Evolutionary conservation across 495 filamentous ascomycete genomes (phyloP).

Genomic region (Viridothelium virens): DNA sequence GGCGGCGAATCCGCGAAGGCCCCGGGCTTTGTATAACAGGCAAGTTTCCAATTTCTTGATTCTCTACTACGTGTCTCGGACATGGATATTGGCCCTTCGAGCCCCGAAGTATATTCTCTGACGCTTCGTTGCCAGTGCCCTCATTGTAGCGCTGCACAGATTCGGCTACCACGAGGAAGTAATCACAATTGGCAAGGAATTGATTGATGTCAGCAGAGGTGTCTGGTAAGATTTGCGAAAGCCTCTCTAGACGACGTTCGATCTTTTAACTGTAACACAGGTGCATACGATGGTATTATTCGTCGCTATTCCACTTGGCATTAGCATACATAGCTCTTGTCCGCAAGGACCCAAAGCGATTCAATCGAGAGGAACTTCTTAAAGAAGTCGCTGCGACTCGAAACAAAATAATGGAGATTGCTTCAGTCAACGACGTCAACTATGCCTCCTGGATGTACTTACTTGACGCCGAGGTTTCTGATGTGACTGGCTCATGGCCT

Average conservation of each 20-base stretch:
- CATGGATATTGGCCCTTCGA: neutral
- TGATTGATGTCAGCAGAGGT: constrained; percentile 49
- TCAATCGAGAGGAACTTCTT: constrained; percentile 48
- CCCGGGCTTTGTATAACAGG: constrained; percentile 61
- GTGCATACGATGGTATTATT: constrained; percentile 58
- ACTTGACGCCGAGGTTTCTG: constrained; percentile 63
- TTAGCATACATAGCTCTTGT: constrained; percentile 57
- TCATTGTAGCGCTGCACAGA: constrained; percentile 49
- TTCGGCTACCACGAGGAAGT: constrained; percentile 68
- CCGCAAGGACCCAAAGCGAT: constrained; percentile 46
- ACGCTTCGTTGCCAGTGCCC: neutral
- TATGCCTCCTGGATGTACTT: constrained; percentile 70
- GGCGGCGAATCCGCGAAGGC: constrained; percentile 45
- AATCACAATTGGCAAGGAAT: constrained; percentile 56
- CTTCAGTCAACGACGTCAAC: constrained; percentile 63
- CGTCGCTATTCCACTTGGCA: constrained; percentile 61
- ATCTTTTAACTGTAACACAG: constrained; percentile 53
- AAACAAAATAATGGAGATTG: constrained; percentile 59
- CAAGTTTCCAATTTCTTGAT: constrained; percentile 43
- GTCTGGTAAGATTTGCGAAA: constrained; percentile 64
- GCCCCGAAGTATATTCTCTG: neutral
- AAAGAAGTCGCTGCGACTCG: constrained; percentile 51
- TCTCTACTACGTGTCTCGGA: neutral
- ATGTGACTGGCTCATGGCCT: constrained; percentile 56
- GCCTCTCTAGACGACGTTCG: constrained; percentile 57